Conservation (phyloP, 2,329 filamentous ascomycete species). For the Ambrosiella xylebori region DNA sequence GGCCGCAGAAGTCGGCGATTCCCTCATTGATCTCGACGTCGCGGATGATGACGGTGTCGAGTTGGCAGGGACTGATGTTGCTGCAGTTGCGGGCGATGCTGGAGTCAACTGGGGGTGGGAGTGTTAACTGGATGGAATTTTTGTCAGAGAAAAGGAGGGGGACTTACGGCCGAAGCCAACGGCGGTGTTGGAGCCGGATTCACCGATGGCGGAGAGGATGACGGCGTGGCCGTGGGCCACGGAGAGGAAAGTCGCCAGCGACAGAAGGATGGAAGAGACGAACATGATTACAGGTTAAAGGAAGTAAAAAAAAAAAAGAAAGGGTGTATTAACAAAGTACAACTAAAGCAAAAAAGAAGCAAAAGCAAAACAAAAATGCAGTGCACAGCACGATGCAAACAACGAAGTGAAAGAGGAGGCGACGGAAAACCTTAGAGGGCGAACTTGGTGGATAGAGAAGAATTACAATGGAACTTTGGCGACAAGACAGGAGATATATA, state of each 20-base stretch:
- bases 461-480: not conserved
- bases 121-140: not conserved
- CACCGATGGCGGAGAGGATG: slow-evolving; percentile 29
- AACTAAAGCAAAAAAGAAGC: not conserved
- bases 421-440: not conserved
- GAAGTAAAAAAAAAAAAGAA: not conserved
- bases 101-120: slow-evolving; percentile 26
- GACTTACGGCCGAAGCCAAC: slow-evolving; percentile 30
- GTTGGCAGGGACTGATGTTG: slow-evolving; percentile 47
- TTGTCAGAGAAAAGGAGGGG: not conserved
- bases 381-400: slow-evolving; percentile 7
- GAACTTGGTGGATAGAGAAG: not conserved
- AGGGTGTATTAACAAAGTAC: not conserved
- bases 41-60: slow-evolving; percentile 46
- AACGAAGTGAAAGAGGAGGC: slow-evolving; percentile 1
- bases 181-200: slow-evolving; percentile 24
- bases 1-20: slow-evolving; percentile 42
- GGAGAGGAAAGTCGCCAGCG: slow-evolving; percentile 13
- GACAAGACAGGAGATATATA: too few relatives aligned
- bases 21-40: slow-evolving; percentile 35
- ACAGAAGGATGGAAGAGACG: slow-evolving; percentile 3
- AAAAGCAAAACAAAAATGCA: slow-evolving; percentile 2
- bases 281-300: slow-evolving; percentile 1
- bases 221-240: slow-evolving; percentile 28
- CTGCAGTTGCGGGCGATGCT: slow-evolving; percentile 45